Percentiles rank a stretch among this genome's conserved stretches.
phyloP scores from a whole-genome alignment of 1,284 basidiomycete species.

The Porogramme epimiltina region DNA sequence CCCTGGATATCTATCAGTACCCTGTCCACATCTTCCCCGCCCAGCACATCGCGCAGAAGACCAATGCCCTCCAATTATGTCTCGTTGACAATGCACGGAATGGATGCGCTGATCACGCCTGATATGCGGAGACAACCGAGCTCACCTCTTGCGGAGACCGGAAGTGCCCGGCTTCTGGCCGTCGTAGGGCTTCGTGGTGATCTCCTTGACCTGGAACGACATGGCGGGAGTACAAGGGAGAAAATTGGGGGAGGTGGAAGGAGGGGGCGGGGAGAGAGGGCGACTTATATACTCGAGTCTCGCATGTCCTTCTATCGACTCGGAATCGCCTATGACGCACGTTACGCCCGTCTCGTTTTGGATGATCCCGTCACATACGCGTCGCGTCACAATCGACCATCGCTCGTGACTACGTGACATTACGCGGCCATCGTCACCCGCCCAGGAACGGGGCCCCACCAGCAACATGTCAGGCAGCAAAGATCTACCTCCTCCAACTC shows the following conservation, averaged over 20 bases:
- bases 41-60: background rate
- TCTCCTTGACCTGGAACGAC: conserved; percentile 55
- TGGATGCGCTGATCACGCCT: conserved; percentile 9
- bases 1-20: conserved; percentile 48
- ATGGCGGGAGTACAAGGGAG: conserved; percentile 48
- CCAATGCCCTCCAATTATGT: too few species aligned
- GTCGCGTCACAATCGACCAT: conserved; percentile 16
- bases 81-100: too few species aligned
- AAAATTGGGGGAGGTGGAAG: background rate
- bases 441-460: too few species aligned
- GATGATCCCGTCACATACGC: conserved; percentile 18
- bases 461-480: background rate
- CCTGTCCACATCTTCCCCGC: background rate
- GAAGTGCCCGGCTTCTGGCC: conserved; percentile 97
- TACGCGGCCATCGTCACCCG: background rate
- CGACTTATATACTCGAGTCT: conserved; percentile 13
- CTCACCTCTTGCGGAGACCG: conserved; percentile 88
- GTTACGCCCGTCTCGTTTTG: conserved; percentile 16
- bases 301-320: background rate
- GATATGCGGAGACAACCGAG: conserved; percentile 7
- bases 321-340: conserved; percentile 23
- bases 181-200: conserved; percentile 77
- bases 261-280: background rate
- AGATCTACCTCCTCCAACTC: conserved; percentile 2
- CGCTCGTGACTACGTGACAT: background rate